Percentiles rank a stretch among this genome's conserved stretches.
Conservation (phyloP, 2,329 filamentous ascomycete species). For the Exophiala sp. region DNA sequence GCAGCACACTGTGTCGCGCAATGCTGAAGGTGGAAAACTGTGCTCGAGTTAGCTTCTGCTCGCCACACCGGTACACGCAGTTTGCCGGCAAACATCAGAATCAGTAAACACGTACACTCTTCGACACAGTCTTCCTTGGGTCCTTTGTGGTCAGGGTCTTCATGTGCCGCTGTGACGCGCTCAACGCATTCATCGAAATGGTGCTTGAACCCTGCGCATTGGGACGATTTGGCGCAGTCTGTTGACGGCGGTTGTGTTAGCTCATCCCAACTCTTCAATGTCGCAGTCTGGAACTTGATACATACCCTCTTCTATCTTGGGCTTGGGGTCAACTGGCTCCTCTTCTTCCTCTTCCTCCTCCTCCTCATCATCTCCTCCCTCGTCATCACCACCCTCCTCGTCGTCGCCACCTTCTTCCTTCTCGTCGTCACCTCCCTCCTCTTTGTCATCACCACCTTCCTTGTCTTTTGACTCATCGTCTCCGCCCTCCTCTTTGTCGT, state of each 20-base stretch:
- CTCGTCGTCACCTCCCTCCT: slow-evolving; percentile 48
- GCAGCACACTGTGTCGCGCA: slow-evolving; percentile 91
- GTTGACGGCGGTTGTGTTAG: slow-evolving; percentile 27
- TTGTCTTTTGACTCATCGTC: slow-evolving; percentile 33
- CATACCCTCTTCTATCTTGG: slow-evolving; percentile 87
- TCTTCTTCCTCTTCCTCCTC: slow-evolving; percentile 75
- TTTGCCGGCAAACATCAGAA: background rate
- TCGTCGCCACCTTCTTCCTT: slow-evolving; percentile 55
- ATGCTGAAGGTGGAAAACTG: slow-evolving; percentile 98
- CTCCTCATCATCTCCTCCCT: slow-evolving; percentile 47
- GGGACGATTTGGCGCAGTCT: slow-evolving; percentile 87
- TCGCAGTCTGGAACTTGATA: slow-evolving; percentile 30
- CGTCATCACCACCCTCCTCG: slow-evolving; percentile 65
- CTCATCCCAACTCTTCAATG: background rate
- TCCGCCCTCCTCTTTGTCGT: slow-evolving; percentile 37
- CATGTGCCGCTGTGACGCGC: slow-evolving; percentile 69
- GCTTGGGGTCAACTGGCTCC: slow-evolving; percentile 80
- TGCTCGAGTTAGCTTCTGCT: slow-evolving; percentile 1
- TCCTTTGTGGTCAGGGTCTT: slow-evolving; percentile 67
- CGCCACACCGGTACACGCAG: background rate
- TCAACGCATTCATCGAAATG: slow-evolving; percentile 98
- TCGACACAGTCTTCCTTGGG: slow-evolving; percentile 94
- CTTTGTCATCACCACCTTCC: slow-evolving; percentile 42
- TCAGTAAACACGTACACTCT: slow-evolving; percentile 74
- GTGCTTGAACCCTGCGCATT: slow-evolving; percentile 87